A percentile compares a stretch with the other conserved stretches of the same genome.
Evolutionary conservation across 345 rosid species (phyloP).

Genomic region (Angophora floribunda): DNA sequence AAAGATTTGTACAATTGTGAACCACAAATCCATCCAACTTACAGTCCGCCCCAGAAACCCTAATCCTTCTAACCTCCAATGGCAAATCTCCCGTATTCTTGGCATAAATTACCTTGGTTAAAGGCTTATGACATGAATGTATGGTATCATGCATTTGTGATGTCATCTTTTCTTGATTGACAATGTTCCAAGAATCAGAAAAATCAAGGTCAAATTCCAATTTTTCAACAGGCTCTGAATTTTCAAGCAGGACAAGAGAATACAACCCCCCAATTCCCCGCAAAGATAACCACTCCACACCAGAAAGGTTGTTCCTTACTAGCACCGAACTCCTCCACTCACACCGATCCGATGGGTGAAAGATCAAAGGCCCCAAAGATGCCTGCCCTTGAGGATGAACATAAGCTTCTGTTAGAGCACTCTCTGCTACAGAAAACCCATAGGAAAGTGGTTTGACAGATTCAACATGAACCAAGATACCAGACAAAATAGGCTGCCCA

Average conservation of each 20-base stretch:
- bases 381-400: constrained; percentile 44
- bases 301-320: constrained; percentile 62
- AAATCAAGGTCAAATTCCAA: constrained; percentile 45
- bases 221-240: constrained; percentile 36
- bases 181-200: constrained; percentile 21
- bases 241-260: constrained; percentile 40
- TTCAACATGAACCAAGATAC: constrained; percentile 8
- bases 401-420: constrained; percentile 38
- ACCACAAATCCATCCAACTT: constrained; percentile 47
- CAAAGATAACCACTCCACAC: constrained; percentile 71
- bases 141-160: neutral
- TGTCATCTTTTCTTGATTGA: constrained; percentile 30
- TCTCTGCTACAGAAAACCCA: constrained; percentile 48
- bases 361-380: constrained; percentile 53
- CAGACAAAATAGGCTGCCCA: constrained; percentile 10
- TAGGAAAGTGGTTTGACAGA: constrained; percentile 7
- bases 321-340: constrained; percentile 64
- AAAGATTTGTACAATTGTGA: constrained; percentile 40
- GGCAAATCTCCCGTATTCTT: constrained; percentile 60
- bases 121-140: constrained; percentile 32
- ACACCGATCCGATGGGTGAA: constrained; percentile 57
- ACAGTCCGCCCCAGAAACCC: constrained; percentile 45
- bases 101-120: constrained; percentile 49
- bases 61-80: constrained; percentile 42
- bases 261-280: constrained; percentile 46